These are phyloP conservation scores for Diaporthe eres DNA, from an alignment of 2,329 filamentous ascomycete genomes.

Conservation along the genomic window DNA sequence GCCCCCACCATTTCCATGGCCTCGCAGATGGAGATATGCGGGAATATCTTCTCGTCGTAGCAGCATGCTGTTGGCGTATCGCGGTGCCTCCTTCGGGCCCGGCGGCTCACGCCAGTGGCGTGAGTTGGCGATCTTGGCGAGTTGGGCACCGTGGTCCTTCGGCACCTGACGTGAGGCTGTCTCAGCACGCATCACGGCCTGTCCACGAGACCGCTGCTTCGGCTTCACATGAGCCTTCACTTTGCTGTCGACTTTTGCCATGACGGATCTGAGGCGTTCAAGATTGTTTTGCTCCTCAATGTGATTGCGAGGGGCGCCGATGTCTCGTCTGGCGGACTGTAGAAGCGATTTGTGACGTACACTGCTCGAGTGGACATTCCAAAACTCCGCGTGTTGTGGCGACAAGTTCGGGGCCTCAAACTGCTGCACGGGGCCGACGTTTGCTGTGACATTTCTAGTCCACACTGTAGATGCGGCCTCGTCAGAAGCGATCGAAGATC, in stretches of 20 bases:
- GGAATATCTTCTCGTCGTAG: neutral
- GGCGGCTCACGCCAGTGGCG: neutral
- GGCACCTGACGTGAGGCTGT: neutral
- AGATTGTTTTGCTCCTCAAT: neutral
- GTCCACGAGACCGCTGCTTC: neutral
- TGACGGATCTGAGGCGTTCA: neutral
- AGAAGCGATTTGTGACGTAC: neutral
- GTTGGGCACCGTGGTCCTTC: neutral
- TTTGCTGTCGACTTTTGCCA: neutral
- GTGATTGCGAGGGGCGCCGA: neutral
- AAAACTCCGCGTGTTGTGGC: slow-evolving; percentile 7
- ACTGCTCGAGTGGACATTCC: neutral
- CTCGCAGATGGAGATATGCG: neutral
- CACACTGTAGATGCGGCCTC: neutral
- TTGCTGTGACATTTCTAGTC: neutral
- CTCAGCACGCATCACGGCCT: neutral
- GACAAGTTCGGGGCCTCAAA: neutral
- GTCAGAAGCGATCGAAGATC: neutral
- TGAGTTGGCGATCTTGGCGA: neutral
- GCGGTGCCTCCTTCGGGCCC: neutral
- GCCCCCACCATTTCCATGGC: neutral
- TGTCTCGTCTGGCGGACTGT: neutral
- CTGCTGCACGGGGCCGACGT: neutral
- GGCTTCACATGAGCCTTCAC: neutral
- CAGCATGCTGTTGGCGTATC: neutral